Conservation (phyloP, 2,329 filamentous ascomycete genomes). For the Cladosporium sp. region DNA sequence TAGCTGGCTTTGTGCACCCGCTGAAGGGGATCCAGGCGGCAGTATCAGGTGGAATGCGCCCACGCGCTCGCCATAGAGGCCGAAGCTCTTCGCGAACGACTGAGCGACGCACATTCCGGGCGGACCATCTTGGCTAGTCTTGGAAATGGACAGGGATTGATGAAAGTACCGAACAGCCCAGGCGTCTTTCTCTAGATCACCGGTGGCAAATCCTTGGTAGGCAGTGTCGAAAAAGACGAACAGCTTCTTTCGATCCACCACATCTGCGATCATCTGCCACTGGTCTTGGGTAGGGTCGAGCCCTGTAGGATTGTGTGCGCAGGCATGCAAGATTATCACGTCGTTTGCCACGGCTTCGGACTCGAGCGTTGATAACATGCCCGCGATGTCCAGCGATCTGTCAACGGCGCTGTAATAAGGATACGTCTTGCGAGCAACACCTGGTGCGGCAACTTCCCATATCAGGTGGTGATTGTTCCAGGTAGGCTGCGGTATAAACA, state of each 20-base stretch:
- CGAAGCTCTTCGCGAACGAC: constrained; percentile 51
- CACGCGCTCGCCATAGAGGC: constrained; percentile 86
- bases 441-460: constrained; percentile 72
- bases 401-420: constrained; percentile 90
- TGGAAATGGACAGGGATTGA: too few species aligned
- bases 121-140: constrained; percentile 74
- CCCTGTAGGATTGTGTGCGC: constrained; percentile 96
- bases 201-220: constrained; percentile 96
- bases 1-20: constrained; percentile 70
- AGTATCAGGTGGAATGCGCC: constrained; percentile 84
- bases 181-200: constrained; percentile 76
- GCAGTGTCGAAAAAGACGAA: constrained; percentile 98
- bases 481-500: constrained; percentile 91
- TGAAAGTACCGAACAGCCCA: constrained; percentile 84
- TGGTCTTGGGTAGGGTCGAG: constrained; percentile 91
- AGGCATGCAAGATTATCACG: constrained; percentile 88
- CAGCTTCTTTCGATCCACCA: constrained; percentile 74
- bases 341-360: constrained; percentile 64
- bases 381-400: constrained; percentile 85
- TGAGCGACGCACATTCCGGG: constrained; percentile 51
- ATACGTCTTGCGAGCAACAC: constrained; percentile 72
- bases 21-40: constrained; percentile 56
- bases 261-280: constrained; percentile 80
- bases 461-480: constrained; percentile 99
- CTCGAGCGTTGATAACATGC: constrained; percentile 70